phyloP scores from a whole-genome alignment of 768 basidiomycete species.

The Trichaptum fuscoviolaceum region DNA sequence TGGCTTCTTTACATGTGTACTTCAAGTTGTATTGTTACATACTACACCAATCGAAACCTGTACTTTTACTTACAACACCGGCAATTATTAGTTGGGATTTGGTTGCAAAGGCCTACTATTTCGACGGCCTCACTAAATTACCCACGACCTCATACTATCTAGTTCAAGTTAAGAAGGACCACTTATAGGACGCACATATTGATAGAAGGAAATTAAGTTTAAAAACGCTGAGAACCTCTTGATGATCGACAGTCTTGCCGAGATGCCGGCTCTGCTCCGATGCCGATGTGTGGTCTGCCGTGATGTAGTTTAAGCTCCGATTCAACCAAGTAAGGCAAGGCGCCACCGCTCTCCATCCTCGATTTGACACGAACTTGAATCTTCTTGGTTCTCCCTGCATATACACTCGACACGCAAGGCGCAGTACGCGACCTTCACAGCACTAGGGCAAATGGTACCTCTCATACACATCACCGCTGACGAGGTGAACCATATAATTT shows the following conservation, averaged over 20 bases:
- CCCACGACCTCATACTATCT: no score
- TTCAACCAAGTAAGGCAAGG: background rate
- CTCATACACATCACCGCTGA: slow-evolving; percentile 69
- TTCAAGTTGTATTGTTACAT: no score
- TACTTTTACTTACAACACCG: no score
- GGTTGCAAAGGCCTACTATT: no score
- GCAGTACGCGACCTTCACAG: background rate
- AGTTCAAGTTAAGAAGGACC: no score
- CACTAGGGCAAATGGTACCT: slow-evolving; percentile 25
- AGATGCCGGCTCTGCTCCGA: background rate
- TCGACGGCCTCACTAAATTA: no score
- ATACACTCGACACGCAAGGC: background rate
- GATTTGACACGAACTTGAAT: slow-evolving; percentile 1
- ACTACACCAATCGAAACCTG: no score
- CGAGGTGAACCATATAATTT: slow-evolving; percentile 80
- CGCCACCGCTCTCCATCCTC: background rate
- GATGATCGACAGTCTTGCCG: background rate
- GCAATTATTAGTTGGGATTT: no score
- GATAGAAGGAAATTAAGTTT: background rate
- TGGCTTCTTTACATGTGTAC: background rate
- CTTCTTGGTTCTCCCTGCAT: background rate
- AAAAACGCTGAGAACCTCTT: background rate
- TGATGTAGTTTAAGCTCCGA: background rate
- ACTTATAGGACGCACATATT: background rate
- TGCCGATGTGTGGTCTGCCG: background rate